These are phyloP conservation scores for Trifolium repens DNA, from an alignment of 306 rosid species.

Conservation along the genomic window DNA sequence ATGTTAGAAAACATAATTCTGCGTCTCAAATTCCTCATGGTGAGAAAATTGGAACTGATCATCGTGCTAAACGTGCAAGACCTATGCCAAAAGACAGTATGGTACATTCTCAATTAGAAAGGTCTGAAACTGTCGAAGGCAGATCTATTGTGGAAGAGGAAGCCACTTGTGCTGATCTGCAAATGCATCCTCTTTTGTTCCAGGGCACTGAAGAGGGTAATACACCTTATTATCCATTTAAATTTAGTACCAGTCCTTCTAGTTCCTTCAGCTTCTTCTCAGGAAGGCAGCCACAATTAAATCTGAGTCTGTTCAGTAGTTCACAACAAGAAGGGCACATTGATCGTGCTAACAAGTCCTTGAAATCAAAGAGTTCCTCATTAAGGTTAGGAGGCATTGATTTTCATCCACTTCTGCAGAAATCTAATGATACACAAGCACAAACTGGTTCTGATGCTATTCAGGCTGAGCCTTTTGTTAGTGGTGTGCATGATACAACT, in stretches of 20 bases:
- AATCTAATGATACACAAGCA: conserved; percentile 54
- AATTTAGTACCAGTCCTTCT: conserved; percentile 57
- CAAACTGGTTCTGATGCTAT: conserved; percentile 47
- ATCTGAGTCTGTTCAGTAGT: conserved; percentile 70
- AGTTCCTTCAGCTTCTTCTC: conserved; percentile 69
- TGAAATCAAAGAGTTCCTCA: conserved; percentile 60
- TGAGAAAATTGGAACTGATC: conserved; percentile 43
- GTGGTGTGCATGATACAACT: conserved; percentile 43
- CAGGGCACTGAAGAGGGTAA: conserved; percentile 71
- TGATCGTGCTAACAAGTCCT: conserved; percentile 51
- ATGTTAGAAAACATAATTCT: conserved; percentile 46
- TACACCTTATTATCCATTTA: conserved; percentile 63
- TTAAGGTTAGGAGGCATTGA: conserved; percentile 67
- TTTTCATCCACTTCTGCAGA: conserved; percentile 96
- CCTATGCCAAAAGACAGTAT: conserved; percentile 40
- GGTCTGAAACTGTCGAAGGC: conserved; percentile 51
- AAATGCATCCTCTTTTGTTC: conserved; percentile 95
- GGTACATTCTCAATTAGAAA: conserved; percentile 46
- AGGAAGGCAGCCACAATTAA: conserved; percentile 77
- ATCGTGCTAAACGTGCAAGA: conserved; percentile 44
- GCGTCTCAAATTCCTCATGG: conserved; percentile 52
- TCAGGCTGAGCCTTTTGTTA: conserved; percentile 47
- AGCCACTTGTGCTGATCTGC: conserved; percentile 62
- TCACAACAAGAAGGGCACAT: conserved; percentile 63
- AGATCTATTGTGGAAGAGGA: conserved; percentile 57